These are phyloP conservation scores for Aspergillaceae sp. DNA, from an alignment of 2,329 filamentous ascomycete genomes.

Conservation along the genomic window DNA sequence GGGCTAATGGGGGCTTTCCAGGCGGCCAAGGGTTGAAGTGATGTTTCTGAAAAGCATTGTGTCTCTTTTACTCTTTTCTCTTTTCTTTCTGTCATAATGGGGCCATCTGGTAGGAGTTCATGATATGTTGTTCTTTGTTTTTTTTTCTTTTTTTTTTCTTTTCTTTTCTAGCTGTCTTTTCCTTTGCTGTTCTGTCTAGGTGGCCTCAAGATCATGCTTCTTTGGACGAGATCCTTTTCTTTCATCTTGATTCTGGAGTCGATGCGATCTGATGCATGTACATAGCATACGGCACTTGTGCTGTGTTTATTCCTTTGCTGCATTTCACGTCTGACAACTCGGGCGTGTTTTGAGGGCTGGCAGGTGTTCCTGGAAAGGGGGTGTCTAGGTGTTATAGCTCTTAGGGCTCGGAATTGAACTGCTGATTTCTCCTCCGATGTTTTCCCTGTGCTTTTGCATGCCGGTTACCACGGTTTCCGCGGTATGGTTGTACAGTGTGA, in stretches of 20 bases:
- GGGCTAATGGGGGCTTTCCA: slow-evolving; percentile 68
- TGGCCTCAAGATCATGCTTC: too few species aligned
- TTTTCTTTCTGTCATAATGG: too few species aligned
- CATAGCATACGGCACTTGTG: slow-evolving; percentile 24
- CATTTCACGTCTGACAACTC: slow-evolving; percentile 15
- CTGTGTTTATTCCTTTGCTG: slow-evolving; percentile 16
- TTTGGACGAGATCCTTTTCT: too few species aligned
- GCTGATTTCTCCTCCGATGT: not conserved
- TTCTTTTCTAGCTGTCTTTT: slow-evolving; percentile 5
- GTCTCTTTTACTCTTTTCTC: slow-evolving; percentile 3
- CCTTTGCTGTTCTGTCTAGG: slow-evolving; percentile 2
- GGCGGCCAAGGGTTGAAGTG: slow-evolving; percentile 21
- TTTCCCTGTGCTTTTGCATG: not conserved
- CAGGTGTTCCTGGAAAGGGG: slow-evolving; percentile 15
- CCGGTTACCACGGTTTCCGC: too few species aligned
- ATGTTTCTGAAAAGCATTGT: not conserved
- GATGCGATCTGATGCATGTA: slow-evolving; percentile 31
- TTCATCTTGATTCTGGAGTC: slow-evolving; percentile 7
- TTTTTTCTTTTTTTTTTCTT: slow-evolving; percentile 3
- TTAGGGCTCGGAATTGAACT: slow-evolving; percentile 12
- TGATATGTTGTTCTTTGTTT: slow-evolving; percentile 4
- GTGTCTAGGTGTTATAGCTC: slow-evolving; percentile 24
- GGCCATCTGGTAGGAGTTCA: slow-evolving; percentile 6
- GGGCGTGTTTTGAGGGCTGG: slow-evolving; percentile 17
- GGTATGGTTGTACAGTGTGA: too few species aligned